phyloP scores from a whole-genome alignment of 2,329 filamentous ascomycete species.

The Arthrinium puccinioides region DNA sequence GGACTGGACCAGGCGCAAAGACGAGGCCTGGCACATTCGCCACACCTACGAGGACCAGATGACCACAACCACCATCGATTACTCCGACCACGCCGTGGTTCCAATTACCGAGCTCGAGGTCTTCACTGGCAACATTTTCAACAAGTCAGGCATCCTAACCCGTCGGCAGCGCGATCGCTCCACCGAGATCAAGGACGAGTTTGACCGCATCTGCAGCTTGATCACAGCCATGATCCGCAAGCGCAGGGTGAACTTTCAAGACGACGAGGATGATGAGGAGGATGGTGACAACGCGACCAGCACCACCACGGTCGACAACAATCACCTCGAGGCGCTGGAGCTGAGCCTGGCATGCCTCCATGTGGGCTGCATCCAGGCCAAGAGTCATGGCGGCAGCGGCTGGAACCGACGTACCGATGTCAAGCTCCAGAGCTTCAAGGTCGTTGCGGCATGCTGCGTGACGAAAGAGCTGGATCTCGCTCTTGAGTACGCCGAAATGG shows the following conservation, averaged over 20 bases:
- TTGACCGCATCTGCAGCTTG: constrained; percentile 37
- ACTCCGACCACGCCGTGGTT: constrained; percentile 35
- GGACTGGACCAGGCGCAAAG: constrained; percentile 24
- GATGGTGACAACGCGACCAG: constrained; percentile 4
- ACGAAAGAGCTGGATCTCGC: constrained; percentile 20
- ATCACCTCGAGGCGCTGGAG: constrained; percentile 13
- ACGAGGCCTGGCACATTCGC: constrained; percentile 36
- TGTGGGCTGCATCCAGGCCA: constrained; percentile 8
- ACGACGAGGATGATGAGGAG: constrained; percentile 6
- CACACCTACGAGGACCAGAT: constrained; percentile 40
- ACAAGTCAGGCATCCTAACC: constrained; percentile 40
- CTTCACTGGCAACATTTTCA: constrained; percentile 49
- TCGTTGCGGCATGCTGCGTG: constrained; percentile 21
- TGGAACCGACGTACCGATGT: constrained; percentile 6
- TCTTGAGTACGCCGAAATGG: constrained; percentile 9
- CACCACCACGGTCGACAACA: constrained; percentile 1
- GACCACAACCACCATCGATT: constrained; percentile 31
- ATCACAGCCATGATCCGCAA: constrained; percentile 29
- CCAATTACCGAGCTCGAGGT: constrained; percentile 44
- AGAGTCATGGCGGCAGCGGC: not conserved
- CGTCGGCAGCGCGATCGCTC: constrained; percentile 44
- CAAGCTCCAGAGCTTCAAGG: constrained; percentile 20
- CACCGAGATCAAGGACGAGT: constrained; percentile 43
- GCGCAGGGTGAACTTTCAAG: constrained; percentile 6
- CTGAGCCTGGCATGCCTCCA: constrained; percentile 22